phyloP scores from a whole-genome alignment of 352 stramenopile genomes.

The Globisporangium paddicum region DNA sequence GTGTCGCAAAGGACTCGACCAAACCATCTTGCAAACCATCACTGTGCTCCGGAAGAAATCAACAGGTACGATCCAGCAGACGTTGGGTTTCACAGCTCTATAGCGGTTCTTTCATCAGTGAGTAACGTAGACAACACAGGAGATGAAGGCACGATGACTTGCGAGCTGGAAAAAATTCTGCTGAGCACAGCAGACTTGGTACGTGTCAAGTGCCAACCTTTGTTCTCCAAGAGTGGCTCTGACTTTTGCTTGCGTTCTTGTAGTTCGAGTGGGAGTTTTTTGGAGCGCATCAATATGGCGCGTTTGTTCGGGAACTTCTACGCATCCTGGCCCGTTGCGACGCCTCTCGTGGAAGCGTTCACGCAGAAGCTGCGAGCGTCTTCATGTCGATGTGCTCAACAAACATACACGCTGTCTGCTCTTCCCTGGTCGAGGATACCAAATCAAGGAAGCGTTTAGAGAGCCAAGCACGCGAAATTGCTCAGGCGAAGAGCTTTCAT shows the following conservation, averaged over 20 bases:
- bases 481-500: slow-evolving; percentile 28
- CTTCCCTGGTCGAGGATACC: slow-evolving; percentile 9
- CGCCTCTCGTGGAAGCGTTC: slow-evolving; percentile 20
- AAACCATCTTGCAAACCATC: slow-evolving; percentile 8
- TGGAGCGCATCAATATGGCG: slow-evolving; percentile 9
- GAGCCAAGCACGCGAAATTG: slow-evolving; percentile 16
- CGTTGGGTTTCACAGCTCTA: too few relatives aligned
- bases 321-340: slow-evolving; percentile 20
- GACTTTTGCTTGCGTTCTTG: background rate
- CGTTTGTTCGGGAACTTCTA: slow-evolving; percentile 22
- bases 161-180: slow-evolving; percentile 3
- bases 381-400: slow-evolving; percentile 33
- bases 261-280: slow-evolving; percentile 48
- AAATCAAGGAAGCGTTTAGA: slow-evolving; percentile 5
- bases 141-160: background rate
- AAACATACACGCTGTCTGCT: slow-evolving; percentile 15
- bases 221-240: background rate
- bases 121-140: background rate
- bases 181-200: slow-evolving; percentile 7
- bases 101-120: background rate
- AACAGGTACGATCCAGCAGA: slow-evolving; percentile 3
- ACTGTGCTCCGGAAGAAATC: slow-evolving; percentile 10
- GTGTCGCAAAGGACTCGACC: slow-evolving; percentile 1
- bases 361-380: slow-evolving; percentile 20
- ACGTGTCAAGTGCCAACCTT: background rate